Percentiles rank a stretch among this genome's conserved stretches.
phyloP scores from a whole-genome alignment of 306 rosid genomes.

The Vigna nakashimae region DNA sequence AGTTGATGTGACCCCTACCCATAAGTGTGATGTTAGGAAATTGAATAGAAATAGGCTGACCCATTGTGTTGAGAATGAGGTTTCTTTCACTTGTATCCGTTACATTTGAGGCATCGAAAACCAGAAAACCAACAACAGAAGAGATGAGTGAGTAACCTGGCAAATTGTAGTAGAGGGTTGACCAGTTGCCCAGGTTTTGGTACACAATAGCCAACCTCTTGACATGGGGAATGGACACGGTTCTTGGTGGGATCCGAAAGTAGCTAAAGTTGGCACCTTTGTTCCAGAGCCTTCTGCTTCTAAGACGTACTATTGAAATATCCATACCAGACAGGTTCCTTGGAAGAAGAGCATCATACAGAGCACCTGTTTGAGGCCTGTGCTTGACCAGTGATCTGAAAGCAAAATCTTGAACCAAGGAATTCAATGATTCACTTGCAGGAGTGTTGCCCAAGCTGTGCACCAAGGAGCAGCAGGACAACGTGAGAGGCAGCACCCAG shows the following conservation, averaged over 20 bases:
- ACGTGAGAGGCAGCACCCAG: constrained; percentile 44
- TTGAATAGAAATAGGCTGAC: constrained; percentile 60
- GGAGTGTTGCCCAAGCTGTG: constrained; percentile 51
- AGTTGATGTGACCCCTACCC: constrained; percentile 28
- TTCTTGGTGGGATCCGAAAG: constrained; percentile 75
- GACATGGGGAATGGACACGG: constrained; percentile 74
- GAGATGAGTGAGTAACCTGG: constrained; percentile 72
- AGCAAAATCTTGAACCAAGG: constrained; percentile 66
- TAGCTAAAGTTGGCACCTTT: constrained; percentile 75
- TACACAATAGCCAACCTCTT: constrained; percentile 74
- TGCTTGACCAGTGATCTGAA: constrained; percentile 54
- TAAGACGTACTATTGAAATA: constrained; percentile 67
- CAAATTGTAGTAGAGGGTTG: constrained; percentile 61
- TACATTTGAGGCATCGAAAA: constrained; percentile 78
- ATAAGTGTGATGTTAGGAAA: constrained; percentile 52
- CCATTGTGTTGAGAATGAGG: constrained; percentile 64
- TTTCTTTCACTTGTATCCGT: constrained; percentile 49
- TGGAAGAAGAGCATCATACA: constrained; percentile 66
- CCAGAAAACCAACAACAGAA: constrained; percentile 78
- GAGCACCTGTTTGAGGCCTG: constrained; percentile 70
- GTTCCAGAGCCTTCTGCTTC: constrained; percentile 78
- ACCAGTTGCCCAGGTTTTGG: constrained; percentile 79
- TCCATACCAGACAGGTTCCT: constrained; percentile 73
- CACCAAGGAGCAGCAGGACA: constrained; percentile 50
- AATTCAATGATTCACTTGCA: constrained; percentile 57